Base-by-base conservation (phyloP, 495 filamentous ascomycete genomes). In the Cladorrhinum samala region DNA sequence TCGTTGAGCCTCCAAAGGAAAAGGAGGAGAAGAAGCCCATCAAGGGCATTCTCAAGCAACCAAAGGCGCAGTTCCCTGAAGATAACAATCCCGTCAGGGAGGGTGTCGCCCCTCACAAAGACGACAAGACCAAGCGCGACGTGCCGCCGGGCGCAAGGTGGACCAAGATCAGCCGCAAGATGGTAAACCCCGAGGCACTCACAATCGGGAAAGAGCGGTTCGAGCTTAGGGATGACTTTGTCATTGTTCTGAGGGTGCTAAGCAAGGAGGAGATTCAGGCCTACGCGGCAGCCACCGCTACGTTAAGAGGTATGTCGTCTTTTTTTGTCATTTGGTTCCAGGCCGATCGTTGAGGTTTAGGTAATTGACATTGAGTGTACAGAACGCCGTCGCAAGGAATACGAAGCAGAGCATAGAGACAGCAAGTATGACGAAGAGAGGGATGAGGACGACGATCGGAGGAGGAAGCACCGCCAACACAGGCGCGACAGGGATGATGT, bases 81-180 rank as follows among this genome's bases (percentile, higher is more conserved):
- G 82, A 94, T 25, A 77, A 80, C 0, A 81, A 85, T 47, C 82
- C 85, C 1, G 79, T 91, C n/a, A 74, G 89, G 21, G 89, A 94
- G 62, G 89, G 89, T n/a, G 89, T 93, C 13, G 87, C 88, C 3
- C 89, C 89, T 14, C 78, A 91, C 62, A 93, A 92, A 68, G 88
- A 91, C 48, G 83, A 86, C 45, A 88, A 88, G 68, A 86, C 83
- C 55, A 78, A 76, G 59, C 70, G 71, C 42, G 82, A 83, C 19
- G 87, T 92, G 49, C 89, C 89, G 5, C 73, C 83, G 0, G 85
- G 83, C 30, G 89, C 89, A 3, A 78, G 88, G 41, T 95, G 89
- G 89, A 95, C 89, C 37, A 95, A 91, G 75, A 87, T 95, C 62
- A 86, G 84, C 66, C 80, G 89, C 23, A 79, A 83, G 48, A 75